These are phyloP conservation scores for Tetradesmus obliquus DNA, from an alignment of 139 green algal species.

Conservation along the genomic window DNA sequence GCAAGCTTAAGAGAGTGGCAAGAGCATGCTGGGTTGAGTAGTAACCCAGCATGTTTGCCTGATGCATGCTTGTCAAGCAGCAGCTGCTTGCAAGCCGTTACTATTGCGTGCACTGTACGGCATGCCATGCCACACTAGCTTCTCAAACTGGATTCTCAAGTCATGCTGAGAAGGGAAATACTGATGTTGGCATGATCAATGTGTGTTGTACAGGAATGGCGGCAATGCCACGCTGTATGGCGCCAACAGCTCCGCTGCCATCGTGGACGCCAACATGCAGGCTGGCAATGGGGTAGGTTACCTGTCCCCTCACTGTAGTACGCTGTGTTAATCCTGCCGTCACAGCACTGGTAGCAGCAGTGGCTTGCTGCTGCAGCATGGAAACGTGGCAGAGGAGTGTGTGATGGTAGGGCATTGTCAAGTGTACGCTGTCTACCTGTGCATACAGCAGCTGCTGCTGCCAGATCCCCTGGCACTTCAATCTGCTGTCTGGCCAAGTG, in stretches of 20 bases:
- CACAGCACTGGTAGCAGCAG: background rate
- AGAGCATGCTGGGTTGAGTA: too few species aligned
- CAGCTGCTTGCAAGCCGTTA: too few species aligned
- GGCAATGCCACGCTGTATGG: background rate
- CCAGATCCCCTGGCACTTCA: too few species aligned
- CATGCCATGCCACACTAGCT: too few species aligned
- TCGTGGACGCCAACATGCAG: constrained; percentile 4
- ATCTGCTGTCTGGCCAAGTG: too few species aligned
- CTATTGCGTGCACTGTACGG: too few species aligned
- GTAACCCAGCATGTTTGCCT: too few species aligned
- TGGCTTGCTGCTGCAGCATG: background rate
- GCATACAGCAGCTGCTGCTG: background rate
- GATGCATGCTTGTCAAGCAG: too few species aligned
- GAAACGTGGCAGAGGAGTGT: background rate
- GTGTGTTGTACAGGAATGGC: background rate
- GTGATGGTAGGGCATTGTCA: background rate
- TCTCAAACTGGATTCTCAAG: too few species aligned
- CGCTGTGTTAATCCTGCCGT: background rate
- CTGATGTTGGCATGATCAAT: background rate
- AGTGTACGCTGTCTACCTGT: background rate
- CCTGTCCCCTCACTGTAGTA: background rate
- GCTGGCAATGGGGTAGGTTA: background rate
- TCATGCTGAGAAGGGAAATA: too few species aligned
- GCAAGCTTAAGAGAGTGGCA: too few species aligned
- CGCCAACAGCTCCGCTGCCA: background rate